A percentile compares a stretch with the other conserved stretches of the same genome.
These are phyloP conservation scores for Stagonosporopsis rhizophila DNA, from an alignment of 2,329 filamentous ascomycete genomes.

Conservation along the genomic window DNA sequence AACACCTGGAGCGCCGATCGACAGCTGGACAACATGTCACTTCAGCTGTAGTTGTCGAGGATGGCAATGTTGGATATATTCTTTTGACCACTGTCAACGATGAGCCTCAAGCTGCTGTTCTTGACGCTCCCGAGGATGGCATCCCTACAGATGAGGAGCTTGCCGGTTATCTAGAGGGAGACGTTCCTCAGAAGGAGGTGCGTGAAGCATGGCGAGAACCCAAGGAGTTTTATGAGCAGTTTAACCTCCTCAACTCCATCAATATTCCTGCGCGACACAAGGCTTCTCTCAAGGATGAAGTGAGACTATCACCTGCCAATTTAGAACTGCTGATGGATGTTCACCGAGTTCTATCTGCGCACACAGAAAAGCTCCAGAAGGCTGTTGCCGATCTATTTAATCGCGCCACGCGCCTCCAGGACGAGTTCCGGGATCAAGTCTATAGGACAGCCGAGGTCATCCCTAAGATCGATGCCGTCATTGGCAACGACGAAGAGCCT, in stretches of 20 bases:
- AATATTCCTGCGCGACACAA: slow-evolving; percentile 68
- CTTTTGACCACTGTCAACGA: slow-evolving; percentile 59
- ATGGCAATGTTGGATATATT: slow-evolving; percentile 65
- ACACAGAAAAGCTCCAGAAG: slow-evolving; percentile 72
- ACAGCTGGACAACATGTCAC: slow-evolving; percentile 48
- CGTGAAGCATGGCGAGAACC: slow-evolving; percentile 71
- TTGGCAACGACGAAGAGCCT: slow-evolving; percentile 60
- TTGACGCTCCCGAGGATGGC: slow-evolving; percentile 57
- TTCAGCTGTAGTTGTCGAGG: slow-evolving; percentile 61
- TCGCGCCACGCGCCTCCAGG: slow-evolving; percentile 71
- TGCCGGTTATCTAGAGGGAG: slow-evolving; percentile 30
- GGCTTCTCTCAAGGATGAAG: slow-evolving; percentile 69
- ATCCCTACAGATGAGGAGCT: slow-evolving; percentile 39
- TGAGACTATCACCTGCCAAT: slow-evolving; percentile 73
- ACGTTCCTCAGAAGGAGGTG: slow-evolving; percentile 54
- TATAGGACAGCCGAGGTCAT: slow-evolving; percentile 70
- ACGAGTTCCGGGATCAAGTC: slow-evolving; percentile 73
- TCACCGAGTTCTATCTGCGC: slow-evolving; percentile 73
- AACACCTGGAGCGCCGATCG: slow-evolving; percentile 52
- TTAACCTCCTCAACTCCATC: slow-evolving; percentile 63
- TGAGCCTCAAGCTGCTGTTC: slow-evolving; percentile 58
- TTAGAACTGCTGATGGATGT: slow-evolving; percentile 75
- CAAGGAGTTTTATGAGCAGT: slow-evolving; percentile 65
- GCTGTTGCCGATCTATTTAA: slow-evolving; percentile 77
- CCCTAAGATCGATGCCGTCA: slow-evolving; percentile 70